phyloP scores from a whole-genome alignment of 805 yeast genomes.

The Grigorovia humatica region DNA sequence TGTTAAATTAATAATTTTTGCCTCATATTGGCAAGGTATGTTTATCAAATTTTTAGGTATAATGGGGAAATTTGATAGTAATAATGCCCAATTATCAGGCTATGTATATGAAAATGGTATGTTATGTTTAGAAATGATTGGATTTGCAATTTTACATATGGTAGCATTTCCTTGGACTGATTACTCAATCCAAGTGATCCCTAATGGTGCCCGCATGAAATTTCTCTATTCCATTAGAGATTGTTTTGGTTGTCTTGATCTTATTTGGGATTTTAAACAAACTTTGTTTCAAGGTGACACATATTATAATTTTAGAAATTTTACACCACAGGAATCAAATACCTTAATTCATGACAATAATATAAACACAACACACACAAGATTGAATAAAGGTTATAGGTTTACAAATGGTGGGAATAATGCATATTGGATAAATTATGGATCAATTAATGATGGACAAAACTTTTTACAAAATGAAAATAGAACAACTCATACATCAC shows the following conservation, averaged over 20 bases:
- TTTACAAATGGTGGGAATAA: slow-evolving; percentile 68
- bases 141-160: slow-evolving; percentile 85
- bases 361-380: slow-evolving; percentile 50
- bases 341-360: slow-evolving; percentile 51
- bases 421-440: slow-evolving; percentile 63
- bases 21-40: slow-evolving; percentile 95
- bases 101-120: slow-evolving; percentile 65
- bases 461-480: slow-evolving; percentile 1
- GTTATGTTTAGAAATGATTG: slow-evolving; percentile 73
- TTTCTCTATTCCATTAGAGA: slow-evolving; percentile 61
- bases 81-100: slow-evolving; percentile 33
- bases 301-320: slow-evolving; percentile 67
- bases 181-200: slow-evolving; percentile 49
- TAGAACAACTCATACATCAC: not conserved
- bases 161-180: slow-evolving; percentile 70
- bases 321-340: slow-evolving; percentile 57
- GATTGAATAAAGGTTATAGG: slow-evolving; percentile 75
- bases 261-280: slow-evolving; percentile 62
- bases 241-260: slow-evolving; percentile 65
- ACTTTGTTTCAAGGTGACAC: slow-evolving; percentile 57
- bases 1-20: slow-evolving; percentile 88
- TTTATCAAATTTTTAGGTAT: slow-evolving; percentile 43
- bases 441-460: slow-evolving; percentile 7
- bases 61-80: slow-evolving; percentile 31
- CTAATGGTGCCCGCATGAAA: slow-evolving; percentile 59